Base-by-base conservation (phyloP, 495 filamentous ascomycete genomes). In the Aspergillus heteromorphus region DNA sequence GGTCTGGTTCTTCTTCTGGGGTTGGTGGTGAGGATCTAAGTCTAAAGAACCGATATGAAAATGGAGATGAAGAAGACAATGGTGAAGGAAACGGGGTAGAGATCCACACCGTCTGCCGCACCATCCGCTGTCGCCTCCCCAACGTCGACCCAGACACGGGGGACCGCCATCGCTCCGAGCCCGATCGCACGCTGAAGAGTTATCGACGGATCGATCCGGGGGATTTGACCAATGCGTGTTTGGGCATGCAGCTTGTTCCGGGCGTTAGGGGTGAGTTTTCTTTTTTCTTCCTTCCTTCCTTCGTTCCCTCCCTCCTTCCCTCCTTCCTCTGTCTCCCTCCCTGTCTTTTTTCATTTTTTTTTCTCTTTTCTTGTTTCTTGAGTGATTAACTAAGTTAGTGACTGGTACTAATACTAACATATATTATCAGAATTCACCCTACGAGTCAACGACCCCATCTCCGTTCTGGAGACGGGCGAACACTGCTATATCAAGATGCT, bases 211-310 rank as follows among this genome's bases (percentile, higher is more conserved):
- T 97, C 40, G 92, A 96, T 71, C 69, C 75, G 13, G 91, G 92
- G 5, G 83, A 87, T 42, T 77, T 76, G 19, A 78, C 76, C 2
- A 79, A 78, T 62, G 85, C 89, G 2, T 95, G 89, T 65, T 66
- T 96, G 51, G 92, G 92, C 1, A 88, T 96, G 88, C 88, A 92
- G 69, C 70, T 91, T 53, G 86, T 87, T 17, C 85, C 89, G 11
- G 65, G 83, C 19, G 64, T 65, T 19, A 48, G 74, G 54, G 38
- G 61, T 59, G 52, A 47, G 63, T 59, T 48, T 36, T 54, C 16
- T 38, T 52, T 29, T 27, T 20, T 51, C 19, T 53, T 14, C 34
- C 31, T 23, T 47, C 41, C 21, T 48, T 14, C 25, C 13, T 31
- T 40, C 18, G 23, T 21, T 9, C 14, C 23, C 42, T 49, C 30